Percentiles rank a stretch among this genome's conserved stretches.
phyloP scores from a whole-genome alignment of 768 basidiomycete species.

The Asterophora lycoperdoides region DNA sequence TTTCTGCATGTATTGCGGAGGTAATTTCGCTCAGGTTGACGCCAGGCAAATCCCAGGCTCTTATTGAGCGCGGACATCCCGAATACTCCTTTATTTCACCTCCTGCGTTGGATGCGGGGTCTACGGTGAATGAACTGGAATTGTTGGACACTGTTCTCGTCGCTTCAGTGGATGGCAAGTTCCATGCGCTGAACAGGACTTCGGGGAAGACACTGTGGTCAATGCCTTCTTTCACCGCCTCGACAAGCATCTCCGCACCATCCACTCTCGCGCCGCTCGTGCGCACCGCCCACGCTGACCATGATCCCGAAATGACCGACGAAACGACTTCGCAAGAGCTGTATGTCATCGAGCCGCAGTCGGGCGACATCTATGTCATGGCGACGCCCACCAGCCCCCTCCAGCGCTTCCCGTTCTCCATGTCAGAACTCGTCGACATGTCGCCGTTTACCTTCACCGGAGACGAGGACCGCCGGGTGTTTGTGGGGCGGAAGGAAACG shows the following conservation, averaged over 20 bases:
- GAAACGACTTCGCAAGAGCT: constrained; percentile 59
- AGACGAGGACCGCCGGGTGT: constrained; percentile 64
- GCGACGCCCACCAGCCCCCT: constrained; percentile 62
- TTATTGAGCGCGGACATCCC: constrained; percentile 21
- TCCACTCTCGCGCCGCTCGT: constrained; percentile 69
- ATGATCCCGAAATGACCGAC: constrained; percentile 52
- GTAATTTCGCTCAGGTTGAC: constrained; percentile 25
- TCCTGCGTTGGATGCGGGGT: constrained; percentile 6
- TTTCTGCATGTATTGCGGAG: constrained; percentile 28
- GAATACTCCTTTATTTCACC: constrained; percentile 19
- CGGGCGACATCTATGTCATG: constrained; percentile 90
- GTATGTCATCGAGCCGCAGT: constrained; percentile 94
- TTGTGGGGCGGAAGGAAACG: constrained; percentile 90
- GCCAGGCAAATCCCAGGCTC: constrained; percentile 20
- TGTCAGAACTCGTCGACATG: constrained; percentile 89
- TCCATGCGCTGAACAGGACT: constrained; percentile 89
- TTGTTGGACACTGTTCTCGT: constrained; percentile 83
- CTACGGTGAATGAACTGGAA: constrained; percentile 44
- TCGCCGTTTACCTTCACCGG: constrained; percentile 75
- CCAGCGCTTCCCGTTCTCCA: constrained; percentile 86
- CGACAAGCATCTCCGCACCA: constrained; percentile 36
- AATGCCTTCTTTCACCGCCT: constrained; percentile 59
- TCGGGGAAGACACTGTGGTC: constrained; percentile 86
- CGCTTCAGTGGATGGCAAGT: constrained; percentile 90
- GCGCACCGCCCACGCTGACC: constrained; percentile 59